phyloP scores from a whole-genome alignment of 164 flowering plant species.

The Umbilicus rupestris region DNA sequence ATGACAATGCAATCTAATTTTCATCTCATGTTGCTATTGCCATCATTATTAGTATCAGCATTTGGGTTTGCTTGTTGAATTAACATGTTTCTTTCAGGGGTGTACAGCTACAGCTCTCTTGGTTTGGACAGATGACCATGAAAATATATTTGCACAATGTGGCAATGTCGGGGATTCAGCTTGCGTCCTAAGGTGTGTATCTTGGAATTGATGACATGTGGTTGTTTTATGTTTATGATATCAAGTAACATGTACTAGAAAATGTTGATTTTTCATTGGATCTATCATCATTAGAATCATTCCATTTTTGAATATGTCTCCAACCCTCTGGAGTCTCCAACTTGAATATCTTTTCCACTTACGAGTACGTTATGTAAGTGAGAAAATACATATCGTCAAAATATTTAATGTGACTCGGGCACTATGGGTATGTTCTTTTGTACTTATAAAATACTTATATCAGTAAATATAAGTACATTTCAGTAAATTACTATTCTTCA shows the following conservation, averaged over 20 bases:
- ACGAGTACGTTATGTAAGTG: neutral
- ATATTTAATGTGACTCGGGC: too few species aligned
- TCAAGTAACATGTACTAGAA: neutral
- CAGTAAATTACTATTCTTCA: too few species aligned
- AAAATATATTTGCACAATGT: constrained; percentile 69
- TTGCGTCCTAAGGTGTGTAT: constrained; percentile 68
- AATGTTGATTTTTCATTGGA: too few species aligned
- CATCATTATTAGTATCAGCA: neutral
- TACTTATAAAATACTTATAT: too few species aligned
- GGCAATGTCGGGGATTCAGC: constrained; percentile 98
- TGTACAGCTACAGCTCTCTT: constrained; percentile 94
- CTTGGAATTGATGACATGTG: neutral
- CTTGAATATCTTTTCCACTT: neutral
- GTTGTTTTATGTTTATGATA: neutral
- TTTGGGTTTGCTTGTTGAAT: constrained; percentile 4
- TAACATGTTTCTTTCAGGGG: constrained; percentile 50
- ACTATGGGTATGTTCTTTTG: too few species aligned
- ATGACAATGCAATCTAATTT: too few species aligned
- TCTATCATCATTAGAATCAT: too few species aligned
- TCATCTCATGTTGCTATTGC: neutral
- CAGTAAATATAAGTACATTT: too few species aligned
- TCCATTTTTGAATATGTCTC: neutral
- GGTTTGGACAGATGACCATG: constrained; percentile 67
- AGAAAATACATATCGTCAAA: neutral
- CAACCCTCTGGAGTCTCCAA: neutral